These are phyloP conservation scores for Boechera retrofracta DNA, from an alignment of 345 rosid genomes.

Conservation along the genomic window DNA sequence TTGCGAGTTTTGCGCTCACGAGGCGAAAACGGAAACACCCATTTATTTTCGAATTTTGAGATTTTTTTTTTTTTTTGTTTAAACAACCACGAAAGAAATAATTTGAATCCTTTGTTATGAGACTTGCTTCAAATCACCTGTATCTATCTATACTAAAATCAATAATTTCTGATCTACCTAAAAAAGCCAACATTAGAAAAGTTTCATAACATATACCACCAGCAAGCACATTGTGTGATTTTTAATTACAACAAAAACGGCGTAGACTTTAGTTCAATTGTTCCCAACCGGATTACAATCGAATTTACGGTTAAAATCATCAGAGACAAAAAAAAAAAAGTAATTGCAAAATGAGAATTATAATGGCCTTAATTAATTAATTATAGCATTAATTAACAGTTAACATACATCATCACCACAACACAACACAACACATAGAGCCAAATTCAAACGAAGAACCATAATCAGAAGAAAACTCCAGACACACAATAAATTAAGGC, in stretches of 20 bases:
- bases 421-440: not conserved
- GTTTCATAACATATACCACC: not conserved
- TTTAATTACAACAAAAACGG: not conserved
- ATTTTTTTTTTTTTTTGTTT: not conserved
- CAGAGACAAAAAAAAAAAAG: not conserved
- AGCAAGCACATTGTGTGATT: not conserved
- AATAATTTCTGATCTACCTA: not conserved
- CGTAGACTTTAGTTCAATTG: not conserved
- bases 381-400: not conserved
- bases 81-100: not conserved
- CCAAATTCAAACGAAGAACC: not conserved
- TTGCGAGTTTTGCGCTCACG: conserved; percentile 23
- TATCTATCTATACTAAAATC: not conserved
- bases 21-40: conserved; percentile 30
- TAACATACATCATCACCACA: not conserved
- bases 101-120: not conserved
- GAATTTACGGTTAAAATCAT: not conserved
- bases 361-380: not conserved
- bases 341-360: not conserved
- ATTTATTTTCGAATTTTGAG: conserved; percentile 5
- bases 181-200: not conserved
- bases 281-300: not conserved
- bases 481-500: not conserved
- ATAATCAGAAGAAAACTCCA: not conserved
- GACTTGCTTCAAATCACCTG: too few relatives aligned